A percentile compares a stretch with the other conserved stretches of the same genome.
Evolutionary conservation across 1,139 yeast genomes (phyloP).

Genomic region (Kluyveromyces sp.): DNA sequence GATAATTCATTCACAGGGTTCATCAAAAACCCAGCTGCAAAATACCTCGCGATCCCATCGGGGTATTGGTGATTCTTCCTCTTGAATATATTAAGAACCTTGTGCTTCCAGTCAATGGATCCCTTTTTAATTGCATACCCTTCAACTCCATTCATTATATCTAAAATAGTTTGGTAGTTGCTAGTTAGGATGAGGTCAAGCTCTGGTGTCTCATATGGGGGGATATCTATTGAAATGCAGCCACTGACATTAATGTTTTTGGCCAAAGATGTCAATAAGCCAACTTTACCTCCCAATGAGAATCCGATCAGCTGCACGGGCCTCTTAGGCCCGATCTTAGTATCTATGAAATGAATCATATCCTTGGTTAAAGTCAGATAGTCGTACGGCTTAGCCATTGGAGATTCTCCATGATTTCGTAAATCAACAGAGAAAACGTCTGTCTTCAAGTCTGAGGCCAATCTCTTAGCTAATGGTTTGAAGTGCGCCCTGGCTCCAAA

Average conservation of each 20-base stretch:
- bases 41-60: conserved; percentile 21
- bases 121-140: conserved; percentile 18
- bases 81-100: conserved; percentile 16
- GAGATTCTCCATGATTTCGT: conserved; percentile 48
- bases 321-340: conserved; percentile 15
- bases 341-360: conserved; percentile 28
- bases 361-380: conserved; percentile 42
- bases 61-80: conserved; percentile 15
- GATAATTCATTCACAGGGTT: conserved; percentile 15
- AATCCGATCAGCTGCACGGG: conserved; percentile 27
- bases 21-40: conserved; percentile 25
- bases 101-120: conserved; percentile 20
- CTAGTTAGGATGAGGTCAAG: conserved; percentile 18
- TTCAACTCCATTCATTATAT: conserved; percentile 19
- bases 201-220: conserved; percentile 24
- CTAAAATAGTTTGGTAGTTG: conserved; percentile 19
- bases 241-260: conserved; percentile 17
- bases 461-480: conserved; percentile 22
- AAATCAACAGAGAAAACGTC: conserved; percentile 41
- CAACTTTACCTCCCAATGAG: conserved; percentile 31
- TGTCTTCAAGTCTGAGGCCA: conserved; percentile 33
- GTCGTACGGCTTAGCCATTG: conserved; percentile 39
- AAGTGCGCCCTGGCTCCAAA: conserved; percentile 24
- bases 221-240: conserved; percentile 28
- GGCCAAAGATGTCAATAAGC: conserved; percentile 20